Evolutionary conservation across 2,329 filamentous ascomycete species (phyloP).

Genomic region (Harringtonia lauricola): DNA sequence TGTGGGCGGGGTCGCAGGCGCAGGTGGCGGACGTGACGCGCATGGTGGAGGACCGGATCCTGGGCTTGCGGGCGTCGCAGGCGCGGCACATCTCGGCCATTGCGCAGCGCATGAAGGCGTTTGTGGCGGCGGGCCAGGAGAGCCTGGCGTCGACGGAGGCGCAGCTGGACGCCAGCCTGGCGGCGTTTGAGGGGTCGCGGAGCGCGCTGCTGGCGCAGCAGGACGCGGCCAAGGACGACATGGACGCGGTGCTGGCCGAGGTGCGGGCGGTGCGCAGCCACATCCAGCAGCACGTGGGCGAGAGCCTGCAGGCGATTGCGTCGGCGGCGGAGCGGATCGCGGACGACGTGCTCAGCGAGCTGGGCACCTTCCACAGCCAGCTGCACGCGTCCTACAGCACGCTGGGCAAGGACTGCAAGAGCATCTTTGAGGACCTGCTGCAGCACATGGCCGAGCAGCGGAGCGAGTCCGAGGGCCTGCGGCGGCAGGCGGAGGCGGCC

Average conservation of each 20-base stretch:
- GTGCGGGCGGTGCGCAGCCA: constrained; percentile 83
- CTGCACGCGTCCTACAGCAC: constrained; percentile 76
- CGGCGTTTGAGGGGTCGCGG: constrained; percentile 56
- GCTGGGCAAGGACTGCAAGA: constrained; percentile 77
- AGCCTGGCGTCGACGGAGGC: constrained; percentile 60
- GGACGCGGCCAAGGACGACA: constrained; percentile 62
- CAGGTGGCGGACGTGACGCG: constrained; percentile 68
- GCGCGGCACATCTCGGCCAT: constrained; percentile 56
- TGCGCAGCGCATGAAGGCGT: constrained; percentile 61
- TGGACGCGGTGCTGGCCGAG: constrained; percentile 85
- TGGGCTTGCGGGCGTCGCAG: constrained; percentile 63
- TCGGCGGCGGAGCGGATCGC: constrained; percentile 80
- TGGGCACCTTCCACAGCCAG: constrained; percentile 69
- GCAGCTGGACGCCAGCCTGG: constrained; percentile 59
- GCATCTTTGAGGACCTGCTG: constrained; percentile 70
- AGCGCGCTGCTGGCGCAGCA: constrained; percentile 58
- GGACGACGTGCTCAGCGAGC: constrained; percentile 75
- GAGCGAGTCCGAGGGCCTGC: constrained; percentile 61
- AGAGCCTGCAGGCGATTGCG: constrained; percentile 74
- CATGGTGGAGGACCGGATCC: constrained; percentile 65
- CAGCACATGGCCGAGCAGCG: constrained; percentile 67
- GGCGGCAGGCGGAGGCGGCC: constrained; percentile 60
- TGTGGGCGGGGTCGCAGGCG: constrained; percentile 66
- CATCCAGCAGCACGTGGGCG: constrained; percentile 75
- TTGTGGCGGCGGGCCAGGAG: constrained; percentile 64